These are phyloP conservation scores for Wickerhamiella domercqiae DNA, from an alignment of 805 yeast genomes.

Conservation along the genomic window DNA sequence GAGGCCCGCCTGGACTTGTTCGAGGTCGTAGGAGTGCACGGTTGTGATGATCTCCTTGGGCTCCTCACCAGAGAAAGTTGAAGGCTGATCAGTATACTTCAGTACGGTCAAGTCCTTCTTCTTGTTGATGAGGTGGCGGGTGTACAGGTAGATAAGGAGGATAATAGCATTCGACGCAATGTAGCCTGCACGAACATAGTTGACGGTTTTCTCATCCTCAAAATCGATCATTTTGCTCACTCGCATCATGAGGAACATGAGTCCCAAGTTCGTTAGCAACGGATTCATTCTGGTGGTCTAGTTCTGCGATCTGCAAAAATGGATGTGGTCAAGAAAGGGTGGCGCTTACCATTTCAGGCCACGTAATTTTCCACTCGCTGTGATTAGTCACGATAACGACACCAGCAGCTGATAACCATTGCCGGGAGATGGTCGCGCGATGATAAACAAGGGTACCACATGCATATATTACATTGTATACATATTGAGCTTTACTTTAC, in stretches of 20 bases:
- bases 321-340: not conserved
- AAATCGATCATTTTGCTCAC: constrained; percentile 76
- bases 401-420: no score
- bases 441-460: no score
- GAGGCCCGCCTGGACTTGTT: constrained; percentile 65
- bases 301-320: not conserved
- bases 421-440: no score
- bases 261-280: constrained; percentile 64
- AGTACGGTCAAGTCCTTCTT: constrained; percentile 81
- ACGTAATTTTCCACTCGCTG: not conserved
- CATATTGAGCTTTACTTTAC: no score
- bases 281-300: constrained; percentile 47
- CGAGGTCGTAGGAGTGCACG: constrained; percentile 84
- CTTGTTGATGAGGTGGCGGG: constrained; percentile 42
- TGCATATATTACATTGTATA: no score
- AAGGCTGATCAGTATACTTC: constrained; percentile 79
- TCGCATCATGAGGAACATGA: constrained; percentile 96
- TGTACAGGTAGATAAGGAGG: constrained; percentile 48
- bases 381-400: no score
- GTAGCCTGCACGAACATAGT: constrained; percentile 65
- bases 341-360: not conserved
- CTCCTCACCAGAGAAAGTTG: constrained; percentile 59
- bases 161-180: constrained; percentile 49
- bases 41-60: constrained; percentile 63
- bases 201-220: constrained; percentile 61